Base-by-base conservation (phyloP, 116 monocot genomes). In the Cymodocea nodosa region DNA sequence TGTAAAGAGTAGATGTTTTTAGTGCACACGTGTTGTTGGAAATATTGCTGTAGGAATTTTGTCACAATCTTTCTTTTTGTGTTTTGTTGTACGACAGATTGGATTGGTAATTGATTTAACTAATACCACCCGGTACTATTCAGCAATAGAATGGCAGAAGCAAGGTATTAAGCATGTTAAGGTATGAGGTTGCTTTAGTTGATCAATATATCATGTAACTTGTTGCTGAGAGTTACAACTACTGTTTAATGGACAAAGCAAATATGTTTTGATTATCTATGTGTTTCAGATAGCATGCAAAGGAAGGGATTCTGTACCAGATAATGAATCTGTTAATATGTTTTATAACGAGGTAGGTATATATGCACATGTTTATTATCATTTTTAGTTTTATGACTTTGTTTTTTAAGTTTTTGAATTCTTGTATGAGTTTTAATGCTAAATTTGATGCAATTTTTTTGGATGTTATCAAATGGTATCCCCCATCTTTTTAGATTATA, bases 81-180 rank as follows among this genome's bases (percentile, higher is more conserved):
- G 7, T 44, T 39, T 74, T 75, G 12, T 19, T 49, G 49, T 7
- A n/a, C 37, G 76, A 40, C 76, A 97, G 97, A 71, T 97, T 66
- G 97, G 97, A 56, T 73, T 97, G 81, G 91, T 97, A 36, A 65
- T 97, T 70, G 97, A 97, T 71, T 87, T 97, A 68, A 97, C 97
- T 76, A 97, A 97, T 80, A 97, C 88, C 12, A 73, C 67, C 24
- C 80, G 88, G 4, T 97, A 97, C 64, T 97, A 97, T 78, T 75
- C 85, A 52, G 51, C 79, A 63, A 59, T 74, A 71, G 97, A 90
- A 66, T 91, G 80, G 79, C 85, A 78, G 49, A 90, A 68, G 71
- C 85, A 79, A 66, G 97, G 97, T 66, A 88, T 88, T 59, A 87
- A 91, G 55, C 72, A 97, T 80, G 68, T 79, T 49, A 97, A 91